phyloP scores from a whole-genome alignment of 208 protist species.

The Leishmania turanica region DNA sequence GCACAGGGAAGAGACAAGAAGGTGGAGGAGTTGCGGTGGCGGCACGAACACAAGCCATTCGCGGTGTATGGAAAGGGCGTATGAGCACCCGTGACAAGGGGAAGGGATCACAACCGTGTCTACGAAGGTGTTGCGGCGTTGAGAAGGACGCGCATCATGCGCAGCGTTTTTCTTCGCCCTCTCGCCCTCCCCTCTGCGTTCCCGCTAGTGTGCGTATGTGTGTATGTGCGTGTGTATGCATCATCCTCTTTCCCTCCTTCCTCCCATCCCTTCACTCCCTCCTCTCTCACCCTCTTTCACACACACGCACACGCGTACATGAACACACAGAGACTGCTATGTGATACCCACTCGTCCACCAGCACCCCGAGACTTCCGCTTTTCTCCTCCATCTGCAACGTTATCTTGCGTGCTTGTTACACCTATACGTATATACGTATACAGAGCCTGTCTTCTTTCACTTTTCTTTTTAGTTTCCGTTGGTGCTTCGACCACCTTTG shows the following conservation, averaged over 20 bases:
- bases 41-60: not conserved
- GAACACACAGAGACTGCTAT: not conserved
- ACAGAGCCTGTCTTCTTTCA: not conserved
- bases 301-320: not conserved
- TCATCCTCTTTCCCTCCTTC: not conserved
- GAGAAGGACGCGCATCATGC: not conserved
- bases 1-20: too few relatives aligned
- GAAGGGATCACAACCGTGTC: not conserved
- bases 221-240: not conserved
- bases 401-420: not conserved
- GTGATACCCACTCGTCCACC: not conserved
- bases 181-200: not conserved
- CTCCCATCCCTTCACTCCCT: not conserved
- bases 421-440: too few relatives aligned
- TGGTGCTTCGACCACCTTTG: not conserved
- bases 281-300: not conserved
- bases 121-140: not conserved
- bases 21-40: not conserved
- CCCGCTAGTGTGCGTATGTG: not conserved
- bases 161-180: not conserved
- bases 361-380: too few relatives aligned
- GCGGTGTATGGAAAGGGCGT: not conserved
- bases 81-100: not conserved
- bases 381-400: not conserved
- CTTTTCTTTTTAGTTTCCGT: not conserved